phyloP scores from a whole-genome alignment of 2,329 filamentous ascomycete species.

The Trichoderma endophyticum region DNA sequence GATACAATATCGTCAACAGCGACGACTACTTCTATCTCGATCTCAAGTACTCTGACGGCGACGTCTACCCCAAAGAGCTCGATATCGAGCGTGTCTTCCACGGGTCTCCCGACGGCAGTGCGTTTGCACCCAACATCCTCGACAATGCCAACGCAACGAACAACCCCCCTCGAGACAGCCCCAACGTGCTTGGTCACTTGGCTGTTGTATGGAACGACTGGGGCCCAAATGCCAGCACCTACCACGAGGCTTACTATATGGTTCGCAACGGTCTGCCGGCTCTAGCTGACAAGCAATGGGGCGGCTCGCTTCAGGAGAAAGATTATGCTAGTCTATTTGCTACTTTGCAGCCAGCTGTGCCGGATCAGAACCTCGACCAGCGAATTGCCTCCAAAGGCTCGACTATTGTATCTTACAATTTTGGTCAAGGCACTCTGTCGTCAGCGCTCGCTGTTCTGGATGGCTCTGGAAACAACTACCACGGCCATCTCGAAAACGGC shows the following conservation, averaged over 20 bases:
- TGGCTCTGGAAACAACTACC: constrained; percentile 24
- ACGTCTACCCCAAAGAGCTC: constrained; percentile 21
- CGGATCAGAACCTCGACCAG: constrained; percentile 26
- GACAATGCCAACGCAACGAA: constrained; percentile 24
- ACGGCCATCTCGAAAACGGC: constrained; percentile 15
- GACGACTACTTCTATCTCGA: constrained; percentile 25
- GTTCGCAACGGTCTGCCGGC: constrained; percentile 24
- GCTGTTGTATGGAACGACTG: constrained; percentile 26
- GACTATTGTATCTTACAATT: constrained; percentile 23
- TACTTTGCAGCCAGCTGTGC: constrained; percentile 22
- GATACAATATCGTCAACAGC: constrained; percentile 24
- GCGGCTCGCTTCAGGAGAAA: constrained; percentile 19
- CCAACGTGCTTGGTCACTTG: constrained; percentile 24
- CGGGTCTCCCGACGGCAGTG: constrained; percentile 19
- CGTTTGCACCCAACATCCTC: constrained; percentile 25
- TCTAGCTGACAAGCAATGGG: constrained; percentile 28
- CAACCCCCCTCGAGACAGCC: constrained; percentile 21
- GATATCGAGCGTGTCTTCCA: constrained; percentile 23
- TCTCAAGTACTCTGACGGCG: constrained; percentile 26
- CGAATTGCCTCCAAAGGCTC: constrained; percentile 19
- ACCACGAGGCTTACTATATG: constrained; percentile 25
- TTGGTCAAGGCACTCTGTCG: constrained; percentile 23
- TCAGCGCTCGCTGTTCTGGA: constrained; percentile 26
- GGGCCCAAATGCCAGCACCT: constrained; percentile 25
- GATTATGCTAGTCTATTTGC: constrained; percentile 21